These are phyloP conservation scores for Ophiocordyceps robertsii DNA, from an alignment of 2,329 filamentous ascomycete species.

Conservation along the genomic window DNA sequence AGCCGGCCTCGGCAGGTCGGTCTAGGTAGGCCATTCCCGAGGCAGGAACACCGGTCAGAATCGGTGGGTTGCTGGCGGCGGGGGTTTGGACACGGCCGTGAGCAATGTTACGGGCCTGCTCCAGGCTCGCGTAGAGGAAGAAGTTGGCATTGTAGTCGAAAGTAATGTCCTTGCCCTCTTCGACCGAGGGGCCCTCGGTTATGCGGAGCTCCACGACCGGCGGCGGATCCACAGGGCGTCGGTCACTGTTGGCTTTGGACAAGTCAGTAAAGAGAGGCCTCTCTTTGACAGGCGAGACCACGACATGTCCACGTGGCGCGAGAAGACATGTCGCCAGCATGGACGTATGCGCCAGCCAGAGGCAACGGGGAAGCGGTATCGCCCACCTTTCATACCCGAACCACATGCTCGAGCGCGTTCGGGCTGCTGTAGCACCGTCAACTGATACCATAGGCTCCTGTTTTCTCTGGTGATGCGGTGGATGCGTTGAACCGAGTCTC, in stretches of 20 bases:
- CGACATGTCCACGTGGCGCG: background rate
- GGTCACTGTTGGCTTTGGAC: conserved; percentile 40
- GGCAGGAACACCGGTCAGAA: conserved; percentile 86
- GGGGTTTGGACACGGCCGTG: conserved; percentile 60
- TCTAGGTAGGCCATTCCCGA: conserved; percentile 95
- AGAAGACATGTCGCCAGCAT: background rate
- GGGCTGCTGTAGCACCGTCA: conserved; percentile 86
- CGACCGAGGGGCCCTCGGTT: conserved; percentile 55
- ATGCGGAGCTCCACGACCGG: conserved; percentile 88
- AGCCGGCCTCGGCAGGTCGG: conserved; percentile 65
- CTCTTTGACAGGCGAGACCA: background rate
- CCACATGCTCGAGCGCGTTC: conserved; percentile 90
- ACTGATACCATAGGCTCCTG: conserved; percentile 63
- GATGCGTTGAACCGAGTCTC: conserved; percentile 31
- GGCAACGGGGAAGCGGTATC: background rate
- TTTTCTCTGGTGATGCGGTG: conserved; percentile 52
- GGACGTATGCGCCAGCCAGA: background rate
- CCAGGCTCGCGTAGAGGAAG: conserved; percentile 88
- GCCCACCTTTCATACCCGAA: conserved; percentile 78
- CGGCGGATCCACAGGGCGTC: conserved; percentile 84
- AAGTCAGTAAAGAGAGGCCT: conserved; percentile 1
- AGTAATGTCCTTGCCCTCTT: conserved; percentile 57
- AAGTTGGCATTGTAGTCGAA: conserved; percentile 94
- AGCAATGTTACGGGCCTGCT: conserved; percentile 71
- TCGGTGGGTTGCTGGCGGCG: conserved; percentile 60